Base-by-base conservation (phyloP, 2,329 filamentous ascomycete species). In the Ophiosphaerella korrae region DNA sequence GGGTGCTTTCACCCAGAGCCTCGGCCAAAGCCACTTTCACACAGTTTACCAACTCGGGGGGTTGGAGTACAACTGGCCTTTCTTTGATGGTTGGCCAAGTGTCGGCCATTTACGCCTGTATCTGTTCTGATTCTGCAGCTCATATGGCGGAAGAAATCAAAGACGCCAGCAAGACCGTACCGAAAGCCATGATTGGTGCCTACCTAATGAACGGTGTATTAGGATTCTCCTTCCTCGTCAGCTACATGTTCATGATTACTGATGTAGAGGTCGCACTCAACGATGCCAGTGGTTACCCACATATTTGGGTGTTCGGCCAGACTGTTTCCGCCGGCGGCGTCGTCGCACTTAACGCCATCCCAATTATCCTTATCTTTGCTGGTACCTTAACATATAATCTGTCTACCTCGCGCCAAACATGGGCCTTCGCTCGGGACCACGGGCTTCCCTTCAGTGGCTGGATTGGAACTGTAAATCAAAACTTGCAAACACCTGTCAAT, bases 81-180 rank as follows among this genome's bases (percentile, higher is more conserved):
- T 60, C 71, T 5, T 57, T 75, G 1, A 70, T 78, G 58, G 71
- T 76, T 3, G 77, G 76, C 9, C 74, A 77, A 38, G 62, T 77
- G 8, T 74, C 73, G 1, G 66, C 67, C 39, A 69, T 70, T 8
- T 71, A 70, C 43, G 65, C 65, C 11, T 70, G 64, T 11, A 71
- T 72, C 38, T 69, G 68, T 45, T 68, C 73, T 40, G 76, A 78
- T 50, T 72, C 74, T 8, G 71, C 74, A 16, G 74, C 73, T 2
- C 74, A 78, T 49, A 74, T 79, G 63, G 63, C 75, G 2, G 75
- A 78, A 53, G 76, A 79, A 50, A 70, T 77, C 50, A 72, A 74
- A 47, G 68, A 77, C 24, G 75, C 76, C 1, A 68, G 71, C 16
- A 71, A 65, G 13, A 68, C 74, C 13, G 72, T 78, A 3, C 76